Evolutionary conservation across 495 filamentous ascomycete genomes (phyloP).

Genomic region (Chaetomium cochliodes): DNA sequence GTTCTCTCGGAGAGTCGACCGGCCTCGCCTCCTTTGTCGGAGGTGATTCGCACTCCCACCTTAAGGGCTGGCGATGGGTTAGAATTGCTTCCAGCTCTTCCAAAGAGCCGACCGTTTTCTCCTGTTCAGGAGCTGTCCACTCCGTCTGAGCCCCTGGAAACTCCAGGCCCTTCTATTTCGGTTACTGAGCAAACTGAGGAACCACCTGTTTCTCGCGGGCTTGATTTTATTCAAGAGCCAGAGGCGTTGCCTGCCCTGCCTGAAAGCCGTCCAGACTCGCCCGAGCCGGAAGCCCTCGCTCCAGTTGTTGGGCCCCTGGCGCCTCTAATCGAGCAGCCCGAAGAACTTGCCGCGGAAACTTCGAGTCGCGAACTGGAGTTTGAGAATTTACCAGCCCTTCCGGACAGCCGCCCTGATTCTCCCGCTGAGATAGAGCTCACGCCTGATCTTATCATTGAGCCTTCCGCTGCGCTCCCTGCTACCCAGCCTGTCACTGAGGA

Average conservation of each 20-base stretch:
- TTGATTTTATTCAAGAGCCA: neutral
- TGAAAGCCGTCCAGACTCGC: conserved; percentile 9
- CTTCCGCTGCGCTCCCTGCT: neutral
- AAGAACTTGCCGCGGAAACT: neutral
- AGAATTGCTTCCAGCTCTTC: conserved; percentile 6
- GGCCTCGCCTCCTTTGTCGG: neutral
- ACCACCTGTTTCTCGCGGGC: neutral
- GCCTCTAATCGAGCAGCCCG: neutral
- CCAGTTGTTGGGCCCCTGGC: neutral
- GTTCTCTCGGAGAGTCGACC: conserved; percentile 18
- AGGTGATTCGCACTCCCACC: neutral
- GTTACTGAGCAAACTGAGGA: conserved; percentile 5
- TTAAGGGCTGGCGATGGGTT: neutral
- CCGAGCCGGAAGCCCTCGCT: neutral
- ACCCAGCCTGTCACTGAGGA: too few species aligned
- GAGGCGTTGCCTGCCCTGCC: neutral
- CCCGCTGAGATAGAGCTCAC: neutral
- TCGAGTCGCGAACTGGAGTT: conserved; percentile 9
- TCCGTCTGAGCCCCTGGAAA: neutral
- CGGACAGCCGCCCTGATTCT: conserved; percentile 22
- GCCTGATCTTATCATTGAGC: conserved; percentile 5
- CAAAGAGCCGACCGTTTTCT: conserved; percentile 6
- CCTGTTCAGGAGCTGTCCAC: neutral
- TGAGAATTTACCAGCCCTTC: conserved; percentile 19
- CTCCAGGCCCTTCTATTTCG: neutral